Conservation (phyloP, 2,329 filamentous ascomycete species). For the Zymoseptoria brevis region DNA sequence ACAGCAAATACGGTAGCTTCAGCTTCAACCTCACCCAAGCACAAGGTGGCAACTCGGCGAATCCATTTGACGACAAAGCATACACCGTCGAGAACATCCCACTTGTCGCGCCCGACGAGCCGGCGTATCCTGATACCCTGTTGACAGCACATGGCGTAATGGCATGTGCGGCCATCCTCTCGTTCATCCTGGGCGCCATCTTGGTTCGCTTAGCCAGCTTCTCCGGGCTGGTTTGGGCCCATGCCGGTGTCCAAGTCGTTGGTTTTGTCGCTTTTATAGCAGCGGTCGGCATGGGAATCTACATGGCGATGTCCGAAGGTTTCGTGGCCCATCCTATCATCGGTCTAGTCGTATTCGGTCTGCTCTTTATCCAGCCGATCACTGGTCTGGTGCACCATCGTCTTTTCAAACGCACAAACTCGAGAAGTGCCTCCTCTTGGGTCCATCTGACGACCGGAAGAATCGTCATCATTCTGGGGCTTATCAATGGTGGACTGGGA, state of each 20-base stretch:
- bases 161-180: constrained; percentile 37
- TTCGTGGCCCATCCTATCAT: constrained; percentile 8
- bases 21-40: constrained; percentile 42
- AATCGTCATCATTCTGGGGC: constrained; percentile 42
- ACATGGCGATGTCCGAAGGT: constrained; percentile 33
- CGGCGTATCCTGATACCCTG: constrained; percentile 2
- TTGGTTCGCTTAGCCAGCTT: constrained; percentile 38
- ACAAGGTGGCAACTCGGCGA: constrained; percentile 42
- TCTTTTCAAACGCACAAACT: constrained; percentile 17
- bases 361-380: constrained; percentile 35
- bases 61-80: constrained; percentile 32
- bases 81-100: not conserved
- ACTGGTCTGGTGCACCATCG: constrained; percentile 48
- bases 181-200: constrained; percentile 40
- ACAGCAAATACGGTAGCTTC: constrained; percentile 36
- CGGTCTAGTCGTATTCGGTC: constrained; percentile 2
- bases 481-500: constrained; percentile 52
- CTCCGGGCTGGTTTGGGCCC: constrained; percentile 35
- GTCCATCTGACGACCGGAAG: constrained; percentile 25
- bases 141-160: constrained; percentile 33
- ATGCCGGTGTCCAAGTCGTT: constrained; percentile 41
- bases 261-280: constrained; percentile 41
- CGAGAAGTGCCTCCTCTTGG: constrained; percentile 34
- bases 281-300: constrained; percentile 45
- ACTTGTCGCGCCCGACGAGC: not conserved